These are phyloP conservation scores for Melampsora abietis-canadensis DNA, from an alignment of 1,284 basidiomycete genomes.

Conservation along the genomic window DNA sequence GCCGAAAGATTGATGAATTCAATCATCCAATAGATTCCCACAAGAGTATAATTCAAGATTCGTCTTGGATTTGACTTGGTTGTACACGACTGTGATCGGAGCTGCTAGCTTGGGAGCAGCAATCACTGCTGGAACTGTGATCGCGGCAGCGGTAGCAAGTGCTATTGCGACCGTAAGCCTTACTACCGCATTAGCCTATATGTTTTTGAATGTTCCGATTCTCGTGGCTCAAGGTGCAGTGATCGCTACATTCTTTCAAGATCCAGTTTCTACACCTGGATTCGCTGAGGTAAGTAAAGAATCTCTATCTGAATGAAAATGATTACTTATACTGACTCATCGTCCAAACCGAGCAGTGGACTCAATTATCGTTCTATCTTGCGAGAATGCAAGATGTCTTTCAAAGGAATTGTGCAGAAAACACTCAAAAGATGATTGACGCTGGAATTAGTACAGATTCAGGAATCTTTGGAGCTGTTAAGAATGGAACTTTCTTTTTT, in stretches of 20 bases:
- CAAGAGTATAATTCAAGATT: slow-evolving; percentile 21
- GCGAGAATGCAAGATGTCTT: slow-evolving; percentile 25
- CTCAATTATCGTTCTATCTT: slow-evolving; percentile 29
- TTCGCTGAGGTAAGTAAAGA: no score
- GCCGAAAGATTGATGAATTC: neutral
- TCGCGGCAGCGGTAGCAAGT: no score
- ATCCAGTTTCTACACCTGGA: no score
- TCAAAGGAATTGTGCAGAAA: neutral
- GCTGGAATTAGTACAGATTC: slow-evolving; percentile 19
- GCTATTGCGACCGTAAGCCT: no score
- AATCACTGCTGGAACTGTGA: no score
- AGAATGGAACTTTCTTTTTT: slow-evolving; percentile 16
- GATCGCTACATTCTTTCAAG: no score
- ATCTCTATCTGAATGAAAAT: no score
- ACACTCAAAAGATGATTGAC: slow-evolving; percentile 4
- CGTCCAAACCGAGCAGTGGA: slow-evolving; percentile 7
- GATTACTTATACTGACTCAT: no score
- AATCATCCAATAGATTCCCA: neutral
- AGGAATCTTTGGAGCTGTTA: slow-evolving; percentile 14
- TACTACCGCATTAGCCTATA: no score
- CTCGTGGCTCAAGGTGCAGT: no score
- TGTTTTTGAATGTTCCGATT: no score
- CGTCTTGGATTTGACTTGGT: slow-evolving; percentile 19
- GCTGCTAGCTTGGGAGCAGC: no score
- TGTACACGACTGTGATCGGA: slow-evolving; percentile 22